Base-by-base conservation (phyloP, 768 basidiomycete species). In the Candolleomyces aberdarensis region DNA sequence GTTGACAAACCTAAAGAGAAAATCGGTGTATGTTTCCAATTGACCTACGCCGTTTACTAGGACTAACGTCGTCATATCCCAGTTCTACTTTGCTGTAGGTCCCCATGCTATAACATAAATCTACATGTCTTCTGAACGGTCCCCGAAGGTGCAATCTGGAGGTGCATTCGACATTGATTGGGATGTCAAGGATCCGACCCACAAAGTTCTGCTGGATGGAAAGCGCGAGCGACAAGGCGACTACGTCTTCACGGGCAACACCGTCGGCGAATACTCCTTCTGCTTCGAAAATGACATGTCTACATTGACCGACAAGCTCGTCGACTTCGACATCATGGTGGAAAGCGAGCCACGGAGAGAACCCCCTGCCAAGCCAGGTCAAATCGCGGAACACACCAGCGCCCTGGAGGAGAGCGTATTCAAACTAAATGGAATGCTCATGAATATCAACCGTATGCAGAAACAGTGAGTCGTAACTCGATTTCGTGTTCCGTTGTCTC, bases 201-300 rank as follows among this genome's bases (percentile, higher is more conserved):
- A 93, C 69, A 92, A 88, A 71, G 78, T 96, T 39, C 74, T 98
- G 26, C 85, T 99, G 50, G 91, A 96, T 56, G 97, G 95, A 56
- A 76, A 83, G 66, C 86, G 89, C 29, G 96, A 98, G 69, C 88
- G 92, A 36, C 94, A 97, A 65, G 97, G 97, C 39, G 97, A 99
- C 85, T 98, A 90, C 69, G 93, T 99, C 58, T 83, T 98, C 63
- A 98, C 97, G 3, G 97, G 94, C 19, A 96, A 97, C 76, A 84
- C 84, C 19, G 82, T 88, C 72, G 92, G 92, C 66, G 92, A 94
- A 82, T 94, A 94, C 71, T 73, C 96, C 5, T 98, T 99, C 80
- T 98, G 96, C 78, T 97, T 98, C 72, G 92, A 94, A 71, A 99
- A 99, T 73, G 96, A 98, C 78, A 96, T 96, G 83, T 92, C 90